Conservation (phyloP, 352 stramenopile genomes). For the Globisporangium viniferum region DNA sequence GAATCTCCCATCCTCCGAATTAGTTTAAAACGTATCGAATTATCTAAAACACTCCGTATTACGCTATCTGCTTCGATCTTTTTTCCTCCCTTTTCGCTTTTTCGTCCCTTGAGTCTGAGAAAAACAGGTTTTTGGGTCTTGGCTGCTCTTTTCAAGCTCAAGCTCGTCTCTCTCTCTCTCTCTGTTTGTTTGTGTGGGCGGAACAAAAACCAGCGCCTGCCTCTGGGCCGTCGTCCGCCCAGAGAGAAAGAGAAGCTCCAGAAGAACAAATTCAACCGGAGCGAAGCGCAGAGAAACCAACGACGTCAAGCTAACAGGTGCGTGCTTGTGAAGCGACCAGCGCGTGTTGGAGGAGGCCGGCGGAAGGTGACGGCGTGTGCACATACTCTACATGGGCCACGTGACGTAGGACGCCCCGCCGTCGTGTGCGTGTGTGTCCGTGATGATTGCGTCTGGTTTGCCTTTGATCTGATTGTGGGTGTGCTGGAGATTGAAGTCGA, state of each 20-base stretch:
- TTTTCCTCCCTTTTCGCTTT: neutral
- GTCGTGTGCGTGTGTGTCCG: neutral
- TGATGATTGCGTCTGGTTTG: neutral
- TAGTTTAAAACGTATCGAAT: neutral
- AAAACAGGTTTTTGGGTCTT: neutral
- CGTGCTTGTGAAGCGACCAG: neutral
- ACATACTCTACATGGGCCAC: neutral
- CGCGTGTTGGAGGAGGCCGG: neutral
- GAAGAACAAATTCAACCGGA: constrained; percentile 9
- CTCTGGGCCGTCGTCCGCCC: neutral
- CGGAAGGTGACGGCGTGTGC: neutral
- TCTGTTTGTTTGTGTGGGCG: constrained; percentile 7
- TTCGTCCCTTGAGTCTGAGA: neutral
- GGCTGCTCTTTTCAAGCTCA: neutral
- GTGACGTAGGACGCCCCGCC: neutral
- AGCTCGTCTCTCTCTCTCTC: neutral
- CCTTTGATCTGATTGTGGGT: neutral
- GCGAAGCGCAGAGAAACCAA: constrained; percentile 9
- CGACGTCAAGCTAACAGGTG: constrained; percentile 1
- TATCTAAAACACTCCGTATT: neutral
- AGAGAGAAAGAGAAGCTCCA: constrained; percentile 5
- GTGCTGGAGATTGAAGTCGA: neutral
- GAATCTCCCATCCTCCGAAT: neutral
- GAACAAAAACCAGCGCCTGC: constrained; percentile 12
- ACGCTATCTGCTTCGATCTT: neutral